These are phyloP conservation scores for Globisporangium emineosum DNA, from an alignment of 352 stramenopile species.

Conservation along the genomic window DNA sequence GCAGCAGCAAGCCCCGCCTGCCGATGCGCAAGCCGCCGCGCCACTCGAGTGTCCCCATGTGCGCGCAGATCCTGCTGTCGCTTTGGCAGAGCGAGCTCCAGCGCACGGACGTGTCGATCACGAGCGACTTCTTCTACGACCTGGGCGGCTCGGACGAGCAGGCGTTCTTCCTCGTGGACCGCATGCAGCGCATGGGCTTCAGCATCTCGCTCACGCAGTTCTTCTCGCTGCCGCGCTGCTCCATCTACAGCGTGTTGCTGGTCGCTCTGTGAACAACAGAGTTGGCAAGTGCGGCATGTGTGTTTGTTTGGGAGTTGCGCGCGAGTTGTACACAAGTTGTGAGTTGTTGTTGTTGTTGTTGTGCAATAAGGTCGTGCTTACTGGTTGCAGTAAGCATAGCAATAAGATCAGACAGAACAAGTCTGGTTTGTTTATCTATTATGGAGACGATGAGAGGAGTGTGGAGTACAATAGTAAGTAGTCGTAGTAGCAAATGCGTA, in stretches of 20 bases:
- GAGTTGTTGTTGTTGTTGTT: neutral
- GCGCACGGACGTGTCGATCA: conserved; percentile 42
- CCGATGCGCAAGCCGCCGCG: conserved; percentile 56
- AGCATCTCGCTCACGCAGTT: conserved; percentile 63
- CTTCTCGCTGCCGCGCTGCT: conserved; percentile 59
- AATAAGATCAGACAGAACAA: neutral
- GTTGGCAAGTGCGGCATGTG: neutral
- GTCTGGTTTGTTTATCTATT: conserved; percentile 6
- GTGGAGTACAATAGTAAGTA: conserved; percentile 7
- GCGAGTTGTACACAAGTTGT: no score
- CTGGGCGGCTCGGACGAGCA: conserved; percentile 15
- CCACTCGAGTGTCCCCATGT: conserved; percentile 62
- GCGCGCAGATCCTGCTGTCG: conserved; percentile 58
- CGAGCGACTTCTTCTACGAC: conserved; percentile 17
- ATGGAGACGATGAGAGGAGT: conserved; percentile 2
- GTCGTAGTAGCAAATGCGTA: conserved; percentile 8
- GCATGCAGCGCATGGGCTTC: conserved; percentile 65
- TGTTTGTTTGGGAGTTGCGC: neutral
- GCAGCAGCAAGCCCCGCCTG: conserved; percentile 20
- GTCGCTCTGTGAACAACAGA: conserved; percentile 38
- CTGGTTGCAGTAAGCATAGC: neutral
- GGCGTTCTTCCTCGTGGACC: conserved; percentile 38
- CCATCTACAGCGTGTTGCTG: conserved; percentile 68
- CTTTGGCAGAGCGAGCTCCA: conserved; percentile 65
- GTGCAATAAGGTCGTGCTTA: neutral